Percentiles rank a stretch among this genome's conserved stretches.
These are phyloP conservation scores for Trifolium pratense DNA, from an alignment of 306 rosid species.

Conservation along the genomic window DNA sequence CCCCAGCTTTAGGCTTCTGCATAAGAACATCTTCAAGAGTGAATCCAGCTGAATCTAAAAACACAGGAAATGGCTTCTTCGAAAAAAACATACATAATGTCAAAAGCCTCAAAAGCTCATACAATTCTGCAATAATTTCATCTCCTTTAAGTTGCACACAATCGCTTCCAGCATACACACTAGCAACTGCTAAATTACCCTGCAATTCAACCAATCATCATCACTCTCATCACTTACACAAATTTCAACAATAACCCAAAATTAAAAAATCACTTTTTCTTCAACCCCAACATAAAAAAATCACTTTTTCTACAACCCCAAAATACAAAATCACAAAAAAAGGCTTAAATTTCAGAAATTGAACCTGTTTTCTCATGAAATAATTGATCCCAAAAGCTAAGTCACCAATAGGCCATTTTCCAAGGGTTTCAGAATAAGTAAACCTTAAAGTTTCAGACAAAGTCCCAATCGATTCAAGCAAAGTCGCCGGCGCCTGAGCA, in stretches of 20 bases:
- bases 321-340: background rate
- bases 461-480: slow-evolving; percentile 78
- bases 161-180: slow-evolving; percentile 84
- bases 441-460: slow-evolving; percentile 87
- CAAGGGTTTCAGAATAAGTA: slow-evolving; percentile 87
- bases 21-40: slow-evolving; percentile 75
- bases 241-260: background rate
- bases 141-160: slow-evolving; percentile 75
- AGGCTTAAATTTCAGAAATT: background rate
- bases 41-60: slow-evolving; percentile 88
- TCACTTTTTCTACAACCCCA: background rate
- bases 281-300: background rate
- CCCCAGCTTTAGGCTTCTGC: slow-evolving; percentile 98
- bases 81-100: slow-evolving; percentile 83
- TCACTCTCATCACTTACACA: slow-evolving; percentile 8
- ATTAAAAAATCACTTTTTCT: background rate
- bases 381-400: slow-evolving; percentile 97
- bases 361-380: slow-evolving; percentile 89
- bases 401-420: slow-evolving; percentile 98
- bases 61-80: slow-evolving; percentile 89
- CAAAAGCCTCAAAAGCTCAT: slow-evolving; percentile 70
- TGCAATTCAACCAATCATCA: slow-evolving; percentile 44
- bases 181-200: slow-evolving; percentile 90
- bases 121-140: slow-evolving; percentile 71
- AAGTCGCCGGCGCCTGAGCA: slow-evolving; percentile 94